Conservation (phyloP, 2,329 filamentous ascomycete genomes). For the Nothophoma quercina region DNA sequence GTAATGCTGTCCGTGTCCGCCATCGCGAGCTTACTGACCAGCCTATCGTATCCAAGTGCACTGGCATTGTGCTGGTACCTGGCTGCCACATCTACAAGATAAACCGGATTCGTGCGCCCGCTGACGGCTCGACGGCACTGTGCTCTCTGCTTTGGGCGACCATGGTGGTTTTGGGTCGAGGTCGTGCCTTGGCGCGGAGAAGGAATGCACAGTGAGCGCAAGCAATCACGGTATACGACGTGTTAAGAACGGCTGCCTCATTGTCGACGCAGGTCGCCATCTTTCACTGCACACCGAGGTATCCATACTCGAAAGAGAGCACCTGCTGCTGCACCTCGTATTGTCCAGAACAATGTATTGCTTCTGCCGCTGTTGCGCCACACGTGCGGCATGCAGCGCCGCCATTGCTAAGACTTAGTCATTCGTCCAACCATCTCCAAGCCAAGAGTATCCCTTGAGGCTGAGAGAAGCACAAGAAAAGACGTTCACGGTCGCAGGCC, state of each 20-base stretch:
- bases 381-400: background rate
- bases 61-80: conserved; percentile 20
- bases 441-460: background rate
- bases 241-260: conserved; percentile 3
- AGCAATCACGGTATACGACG: background rate
- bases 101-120: conserved; percentile 26
- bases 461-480: background rate
- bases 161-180: conserved; percentile 27
- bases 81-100: conserved; percentile 27
- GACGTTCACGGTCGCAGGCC: background rate
- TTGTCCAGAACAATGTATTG: conserved; percentile 1
- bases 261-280: background rate
- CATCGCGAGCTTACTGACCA: conserved; percentile 27
- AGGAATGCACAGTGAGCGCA: conserved; percentile 15
- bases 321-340: conserved; percentile 1
- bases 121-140: conserved; percentile 27
- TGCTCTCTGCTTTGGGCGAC: conserved; percentile 18
- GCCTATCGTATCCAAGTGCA: conserved; percentile 26
- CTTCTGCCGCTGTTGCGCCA: conserved; percentile 6
- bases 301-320: no score
- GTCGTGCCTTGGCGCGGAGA: conserved; percentile 24
- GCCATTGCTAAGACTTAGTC: conserved; percentile 7
- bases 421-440: background rate
- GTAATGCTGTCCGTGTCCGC: conserved; percentile 18
- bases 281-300: no score